A percentile compares a stretch with the other conserved stretches of the same genome.
Evolutionary conservation across 257 asterid species (phyloP).

Genomic region (Plantago elongata): DNA sequence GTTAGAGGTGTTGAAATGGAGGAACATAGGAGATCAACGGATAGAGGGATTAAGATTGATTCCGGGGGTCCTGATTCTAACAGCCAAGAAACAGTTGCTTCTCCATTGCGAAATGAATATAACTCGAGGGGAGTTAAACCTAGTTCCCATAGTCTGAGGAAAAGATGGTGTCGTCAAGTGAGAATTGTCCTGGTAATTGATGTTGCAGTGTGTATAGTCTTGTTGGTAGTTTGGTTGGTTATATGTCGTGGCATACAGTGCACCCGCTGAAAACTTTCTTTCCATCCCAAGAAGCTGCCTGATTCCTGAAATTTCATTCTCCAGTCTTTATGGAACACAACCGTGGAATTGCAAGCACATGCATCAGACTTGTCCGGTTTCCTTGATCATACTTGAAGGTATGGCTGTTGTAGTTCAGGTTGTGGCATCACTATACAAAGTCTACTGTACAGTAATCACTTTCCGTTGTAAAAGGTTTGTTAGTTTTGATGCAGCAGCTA

Average conservation of each 20-base stretch:
- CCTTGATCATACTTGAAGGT: not conserved
- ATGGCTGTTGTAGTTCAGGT: not conserved
- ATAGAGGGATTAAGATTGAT: conserved; percentile 26
- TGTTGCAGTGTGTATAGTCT: conserved; percentile 47
- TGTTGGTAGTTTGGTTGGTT: conserved; percentile 58
- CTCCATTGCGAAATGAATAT: conserved; percentile 41
- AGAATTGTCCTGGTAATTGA: conserved; percentile 61
- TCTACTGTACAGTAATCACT: conserved; percentile 8
- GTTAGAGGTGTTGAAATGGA: conserved; percentile 46
- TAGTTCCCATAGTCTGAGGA: conserved; percentile 32
- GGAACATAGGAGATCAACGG: conserved; percentile 41
- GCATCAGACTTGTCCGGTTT: not conserved
- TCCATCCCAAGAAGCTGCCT: conserved; percentile 3
- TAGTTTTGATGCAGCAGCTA: not conserved
- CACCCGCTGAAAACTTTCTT: conserved; percentile 31
- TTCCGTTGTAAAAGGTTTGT: conserved; percentile 1
- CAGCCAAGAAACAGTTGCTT: conserved; percentile 23
- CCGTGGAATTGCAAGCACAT: not conserved
- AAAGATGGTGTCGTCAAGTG: conserved; percentile 62
- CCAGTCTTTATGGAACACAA: not conserved
- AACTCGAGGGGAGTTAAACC: conserved; percentile 30
- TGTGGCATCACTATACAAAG: not conserved
- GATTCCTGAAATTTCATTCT: conserved; percentile 2
- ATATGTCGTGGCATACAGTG: conserved; percentile 64
- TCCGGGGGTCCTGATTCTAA: conserved; percentile 26